Base-by-base conservation (phyloP, 2,329 filamentous ascomycete genomes). In the Phyllosticta paracitricarpa region DNA sequence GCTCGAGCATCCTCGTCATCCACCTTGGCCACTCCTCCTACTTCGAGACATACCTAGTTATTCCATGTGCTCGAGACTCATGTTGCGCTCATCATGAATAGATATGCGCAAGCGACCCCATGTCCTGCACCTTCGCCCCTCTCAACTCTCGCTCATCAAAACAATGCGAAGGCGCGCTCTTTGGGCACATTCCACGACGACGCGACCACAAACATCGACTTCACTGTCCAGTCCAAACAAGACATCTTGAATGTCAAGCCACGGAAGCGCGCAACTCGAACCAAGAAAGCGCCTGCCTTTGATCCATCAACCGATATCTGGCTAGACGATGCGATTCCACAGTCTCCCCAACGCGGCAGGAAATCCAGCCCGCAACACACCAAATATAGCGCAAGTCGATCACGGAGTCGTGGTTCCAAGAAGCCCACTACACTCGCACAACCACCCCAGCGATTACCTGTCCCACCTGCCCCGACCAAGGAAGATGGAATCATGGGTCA, bases 161-260 rank as follows among this genome's bases (percentile, higher is more conserved):
- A 14, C 53, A 54, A 28, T 28, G 22, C n/a, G 9, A 30, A 19
- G 10, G 51, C 51, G 35, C 53, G 19, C 51, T 51, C 26, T 51
- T 54, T 26, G 2, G 51, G 9, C 51, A 22, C 19, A 58, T 56
- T 17, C 55, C 53, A 35, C 55, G 70, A 70, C 63, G 63, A 63
- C 22, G 73, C 72, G 19, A 74, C 72, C 0, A 66, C 70, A 19
- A 72, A 72, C 59, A 64, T 75, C 56, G 71, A 76, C 60, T 75
- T 73, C 64, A 75, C 73, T 12, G 73, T 69, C 40, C 71, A 73
- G 56, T 30, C 74, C 35, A 67, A 72, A 59, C 59, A 70, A 6
- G 64, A 65, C 12, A 55, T 70, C 25, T 64, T 66, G 51, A 67
- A 70, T 51, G 68, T 66, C 51, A 75, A 71, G 61, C 73, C 73